Evolutionary conservation across 176 grass and related monocot species (phyloP).

Genomic region (Musa schizocarpa): DNA sequence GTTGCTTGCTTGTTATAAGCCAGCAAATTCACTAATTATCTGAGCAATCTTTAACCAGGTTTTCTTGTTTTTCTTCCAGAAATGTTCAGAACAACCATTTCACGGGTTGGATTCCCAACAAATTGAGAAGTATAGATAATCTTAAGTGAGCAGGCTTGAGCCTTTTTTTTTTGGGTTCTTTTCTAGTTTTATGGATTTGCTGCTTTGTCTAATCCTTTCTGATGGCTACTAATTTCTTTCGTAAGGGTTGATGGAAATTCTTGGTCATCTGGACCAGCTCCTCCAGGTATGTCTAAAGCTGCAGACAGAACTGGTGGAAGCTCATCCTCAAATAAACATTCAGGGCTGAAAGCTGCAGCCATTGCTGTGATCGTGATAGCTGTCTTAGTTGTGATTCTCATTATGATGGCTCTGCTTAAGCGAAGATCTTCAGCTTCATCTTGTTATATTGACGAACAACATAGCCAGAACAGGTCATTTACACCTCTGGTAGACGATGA

Average conservation of each 20-base stretch:
- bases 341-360: slow-evolving; percentile 29
- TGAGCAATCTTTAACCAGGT: slow-evolving; percentile 8
- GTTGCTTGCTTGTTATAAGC: background rate
- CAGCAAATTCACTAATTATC: background rate
- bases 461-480: slow-evolving; percentile 46
- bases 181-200: background rate
- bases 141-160: slow-evolving; percentile 51
- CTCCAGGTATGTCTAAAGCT: slow-evolving; percentile 56
- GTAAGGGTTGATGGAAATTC: slow-evolving; percentile 71
- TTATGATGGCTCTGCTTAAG: slow-evolving; percentile 55
- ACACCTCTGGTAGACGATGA: slow-evolving; percentile 34
- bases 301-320: slow-evolving; percentile 16
- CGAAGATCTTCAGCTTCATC: slow-evolving; percentile 38
- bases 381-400: slow-evolving; percentile 48
- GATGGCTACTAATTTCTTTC: slow-evolving; percentile 12
- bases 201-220: slow-evolving; percentile 11
- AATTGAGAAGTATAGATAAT: slow-evolving; percentile 50
- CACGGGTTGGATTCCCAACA: slow-evolving; percentile 72
- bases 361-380: slow-evolving; percentile 54
- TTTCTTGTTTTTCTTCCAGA: slow-evolving; percentile 41
- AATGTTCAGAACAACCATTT: slow-evolving; percentile 92
- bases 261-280: slow-evolving; percentile 69
- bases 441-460: slow-evolving; percentile 66
- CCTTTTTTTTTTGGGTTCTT: background rate
- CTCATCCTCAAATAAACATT: slow-evolving; percentile 1